These are phyloP conservation scores for Eragrostis curvula DNA, from an alignment of 176 grass and related monocot species.

Conservation along the genomic window DNA sequence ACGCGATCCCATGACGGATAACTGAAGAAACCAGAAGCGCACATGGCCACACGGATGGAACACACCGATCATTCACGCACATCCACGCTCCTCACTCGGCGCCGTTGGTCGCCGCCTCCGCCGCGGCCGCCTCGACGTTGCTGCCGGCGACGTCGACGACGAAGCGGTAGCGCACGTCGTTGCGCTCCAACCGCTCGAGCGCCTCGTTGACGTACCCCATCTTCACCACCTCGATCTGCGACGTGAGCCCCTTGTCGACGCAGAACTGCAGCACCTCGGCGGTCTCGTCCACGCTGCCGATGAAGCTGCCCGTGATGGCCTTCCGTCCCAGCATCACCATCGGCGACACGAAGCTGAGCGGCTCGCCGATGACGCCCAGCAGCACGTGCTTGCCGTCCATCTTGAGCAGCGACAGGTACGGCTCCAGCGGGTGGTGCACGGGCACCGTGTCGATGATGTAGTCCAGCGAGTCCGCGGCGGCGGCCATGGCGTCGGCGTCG, in stretches of 20 bases:
- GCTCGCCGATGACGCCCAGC: constrained; percentile 84
- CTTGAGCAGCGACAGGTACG: constrained; percentile 81
- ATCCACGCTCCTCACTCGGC: neutral
- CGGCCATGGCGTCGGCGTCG: constrained; percentile 58
- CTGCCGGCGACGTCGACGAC: constrained; percentile 92
- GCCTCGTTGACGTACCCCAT: constrained; percentile 95
- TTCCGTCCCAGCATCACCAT: constrained; percentile 93
- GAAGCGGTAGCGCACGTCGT: constrained; percentile 95
- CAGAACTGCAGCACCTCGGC: constrained; percentile 81
- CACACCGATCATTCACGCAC: neutral
- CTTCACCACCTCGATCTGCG: constrained; percentile 92
- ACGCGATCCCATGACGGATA: neutral
- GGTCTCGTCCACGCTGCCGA: constrained; percentile 83
- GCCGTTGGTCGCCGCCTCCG: neutral
- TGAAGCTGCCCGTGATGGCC: constrained; percentile 85
- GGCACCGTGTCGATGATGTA: constrained; percentile 99
- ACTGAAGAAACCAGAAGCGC: neutral
- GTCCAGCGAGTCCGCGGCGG: constrained; percentile 67
- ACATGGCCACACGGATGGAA: neutral
- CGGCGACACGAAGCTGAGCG: constrained; percentile 78
- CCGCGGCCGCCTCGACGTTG: constrained; percentile 50
- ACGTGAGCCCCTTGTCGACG: constrained; percentile 75
- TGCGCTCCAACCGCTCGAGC: constrained; percentile 73
- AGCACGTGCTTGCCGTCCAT: constrained; percentile 82
- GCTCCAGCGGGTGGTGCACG: constrained; percentile 78